These are phyloP conservation scores for Sugiyamaella boreocaroliniensis DNA, from an alignment of 805 yeast species.

Conservation along the genomic window DNA sequence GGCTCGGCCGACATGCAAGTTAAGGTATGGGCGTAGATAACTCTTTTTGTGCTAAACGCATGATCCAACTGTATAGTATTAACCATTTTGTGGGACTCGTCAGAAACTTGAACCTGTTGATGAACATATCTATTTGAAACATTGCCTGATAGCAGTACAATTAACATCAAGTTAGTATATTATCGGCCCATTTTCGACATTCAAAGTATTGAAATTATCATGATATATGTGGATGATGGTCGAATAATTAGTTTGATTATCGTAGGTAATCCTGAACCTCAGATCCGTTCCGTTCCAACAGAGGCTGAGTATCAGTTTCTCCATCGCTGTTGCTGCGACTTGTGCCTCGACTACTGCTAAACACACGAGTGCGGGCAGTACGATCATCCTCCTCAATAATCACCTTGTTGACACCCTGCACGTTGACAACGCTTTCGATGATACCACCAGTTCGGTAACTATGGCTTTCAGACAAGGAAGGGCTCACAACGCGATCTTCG, in stretches of 20 bases:
- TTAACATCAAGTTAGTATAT: too few relatives aligned
- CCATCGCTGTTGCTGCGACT: background rate
- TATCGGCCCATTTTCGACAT: too few relatives aligned
- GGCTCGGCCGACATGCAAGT: constrained; percentile 56
- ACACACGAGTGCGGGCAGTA: background rate
- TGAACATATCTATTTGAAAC: background rate
- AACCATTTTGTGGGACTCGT: background rate
- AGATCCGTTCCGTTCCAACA: background rate
- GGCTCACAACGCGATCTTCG: constrained; percentile 13
- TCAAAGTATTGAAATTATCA: too few relatives aligned
- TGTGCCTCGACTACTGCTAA: background rate
- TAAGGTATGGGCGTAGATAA: constrained; percentile 44
- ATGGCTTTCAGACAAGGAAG: constrained; percentile 22
- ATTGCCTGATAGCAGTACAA: too few relatives aligned
- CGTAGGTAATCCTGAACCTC: background rate
- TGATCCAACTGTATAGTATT: background rate
- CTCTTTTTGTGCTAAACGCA: background rate
- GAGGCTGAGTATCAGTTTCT: background rate
- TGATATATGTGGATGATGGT: too few relatives aligned
- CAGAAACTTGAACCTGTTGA: background rate
- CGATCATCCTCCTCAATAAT: constrained; percentile 54
- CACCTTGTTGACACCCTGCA: constrained; percentile 78
- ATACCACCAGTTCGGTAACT: constrained; percentile 48
- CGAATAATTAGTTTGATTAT: too few relatives aligned
- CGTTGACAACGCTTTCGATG: constrained; percentile 74